Conservation (phyloP, 1,284 basidiomycete genomes). For the Mrakiaceae sp. region DNA sequence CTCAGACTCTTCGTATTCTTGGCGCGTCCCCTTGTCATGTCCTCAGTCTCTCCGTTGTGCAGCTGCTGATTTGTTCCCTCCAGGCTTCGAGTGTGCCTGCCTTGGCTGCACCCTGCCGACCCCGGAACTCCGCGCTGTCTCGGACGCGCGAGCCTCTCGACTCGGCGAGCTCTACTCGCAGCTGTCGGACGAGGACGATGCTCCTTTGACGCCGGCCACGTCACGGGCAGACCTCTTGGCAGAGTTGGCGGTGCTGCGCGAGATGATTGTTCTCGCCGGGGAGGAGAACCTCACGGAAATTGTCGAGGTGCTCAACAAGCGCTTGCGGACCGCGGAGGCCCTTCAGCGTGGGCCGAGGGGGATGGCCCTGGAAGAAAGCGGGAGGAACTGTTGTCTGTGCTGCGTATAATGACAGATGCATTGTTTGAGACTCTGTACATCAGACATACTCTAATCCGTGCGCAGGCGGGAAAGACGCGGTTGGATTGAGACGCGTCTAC, state of each 20-base stretch:
- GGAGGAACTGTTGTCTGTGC: slow-evolving; percentile 6
- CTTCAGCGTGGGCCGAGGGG: slow-evolving; percentile 11
- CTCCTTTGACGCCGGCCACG: neutral
- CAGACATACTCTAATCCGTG: too few species aligned
- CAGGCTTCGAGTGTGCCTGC: slow-evolving; percentile 15
- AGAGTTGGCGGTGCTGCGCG: neutral
- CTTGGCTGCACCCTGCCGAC: neutral
- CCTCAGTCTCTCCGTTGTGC: neutral
- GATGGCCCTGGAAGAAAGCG: neutral
- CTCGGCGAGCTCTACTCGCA: neutral
- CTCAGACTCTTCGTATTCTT: slow-evolving; percentile 7
- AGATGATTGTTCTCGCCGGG: slow-evolving; percentile 5
- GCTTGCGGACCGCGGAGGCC: neutral
- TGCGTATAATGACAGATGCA: slow-evolving; percentile 2
- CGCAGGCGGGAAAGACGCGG: too few species aligned
- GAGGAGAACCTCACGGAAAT: slow-evolving; percentile 6
- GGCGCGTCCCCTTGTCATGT: neutral
- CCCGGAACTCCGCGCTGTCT: neutral
- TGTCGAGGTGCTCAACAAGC: slow-evolving; percentile 1
- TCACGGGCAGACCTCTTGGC: neutral
- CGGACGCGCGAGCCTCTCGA: neutral
- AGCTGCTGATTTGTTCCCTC: neutral
- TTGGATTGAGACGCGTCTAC: too few species aligned
- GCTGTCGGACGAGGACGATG: neutral
- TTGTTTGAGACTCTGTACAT: neutral